Percentiles rank a stretch among this genome's conserved stretches.
Conservation (phyloP, 164 flowering plant species). For the Echeveria elegans region DNA sequence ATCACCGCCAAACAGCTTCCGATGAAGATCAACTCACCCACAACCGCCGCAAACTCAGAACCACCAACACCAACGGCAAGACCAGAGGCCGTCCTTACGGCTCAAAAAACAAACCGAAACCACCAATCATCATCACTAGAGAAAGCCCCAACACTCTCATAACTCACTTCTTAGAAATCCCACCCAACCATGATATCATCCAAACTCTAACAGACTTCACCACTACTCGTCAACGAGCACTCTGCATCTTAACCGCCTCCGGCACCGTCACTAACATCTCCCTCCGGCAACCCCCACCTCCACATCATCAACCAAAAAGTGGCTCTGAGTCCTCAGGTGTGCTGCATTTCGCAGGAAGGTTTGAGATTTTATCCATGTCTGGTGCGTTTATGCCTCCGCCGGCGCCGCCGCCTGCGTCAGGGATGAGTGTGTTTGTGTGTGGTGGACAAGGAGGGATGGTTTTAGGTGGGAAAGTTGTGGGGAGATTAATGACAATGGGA, state of each 20-base stretch:
- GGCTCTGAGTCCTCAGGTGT: constrained; percentile 29
- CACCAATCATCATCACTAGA: constrained; percentile 82
- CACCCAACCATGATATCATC: constrained; percentile 61
- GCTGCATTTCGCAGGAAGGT: constrained; percentile 66
- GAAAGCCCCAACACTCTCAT: constrained; percentile 83
- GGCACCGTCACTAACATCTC: constrained; percentile 76
- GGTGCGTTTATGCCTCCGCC: constrained; percentile 86
- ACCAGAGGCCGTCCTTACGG: constrained; percentile 87
- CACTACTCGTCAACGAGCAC: constrained; percentile 57
- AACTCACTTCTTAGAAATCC: constrained; percentile 78
- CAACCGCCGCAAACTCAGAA: not conserved
- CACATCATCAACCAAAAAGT: constrained; percentile 7
- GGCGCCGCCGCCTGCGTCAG: constrained; percentile 80
- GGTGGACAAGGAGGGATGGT: constrained; percentile 80
- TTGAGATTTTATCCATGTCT: constrained; percentile 75
- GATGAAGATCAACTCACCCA: not conserved
- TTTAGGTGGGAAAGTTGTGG: constrained; percentile 77
- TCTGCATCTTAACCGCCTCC: constrained; percentile 64
- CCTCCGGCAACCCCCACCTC: constrained; percentile 57
- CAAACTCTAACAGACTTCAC: constrained; percentile 64
- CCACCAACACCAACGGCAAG: constrained; percentile 21
- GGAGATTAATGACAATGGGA: constrained; percentile 63
- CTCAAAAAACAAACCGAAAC: constrained; percentile 88
- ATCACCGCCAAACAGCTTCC: not conserved
- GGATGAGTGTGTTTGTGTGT: constrained; percentile 62